Percentiles rank a stretch among this genome's conserved stretches.
Evolutionary conservation across 2,329 filamentous ascomycete species (phyloP).

Genomic region (Trichoderma aggressivum): DNA sequence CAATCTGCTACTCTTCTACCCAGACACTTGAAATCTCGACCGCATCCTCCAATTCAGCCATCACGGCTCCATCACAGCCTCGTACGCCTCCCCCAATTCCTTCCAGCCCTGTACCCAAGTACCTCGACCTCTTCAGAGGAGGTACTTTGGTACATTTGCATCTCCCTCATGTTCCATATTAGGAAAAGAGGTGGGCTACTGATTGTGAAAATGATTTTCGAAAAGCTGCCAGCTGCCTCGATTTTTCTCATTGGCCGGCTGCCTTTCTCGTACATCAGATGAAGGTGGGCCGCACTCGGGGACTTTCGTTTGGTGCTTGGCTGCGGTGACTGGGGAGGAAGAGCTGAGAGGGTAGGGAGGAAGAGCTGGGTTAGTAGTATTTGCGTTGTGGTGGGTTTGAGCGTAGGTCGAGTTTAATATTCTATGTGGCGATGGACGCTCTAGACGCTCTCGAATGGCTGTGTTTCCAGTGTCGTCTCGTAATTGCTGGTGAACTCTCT

Average conservation of each 20-base stretch:
- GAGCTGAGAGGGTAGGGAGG: background rate
- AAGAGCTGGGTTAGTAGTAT: background rate
- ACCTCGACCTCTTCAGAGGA: background rate
- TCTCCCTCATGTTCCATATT: background rate
- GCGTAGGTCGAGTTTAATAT: background rate
- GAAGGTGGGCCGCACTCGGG: slow-evolving; percentile 29
- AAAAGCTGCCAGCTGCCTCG: background rate
- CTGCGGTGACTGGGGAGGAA: background rate
- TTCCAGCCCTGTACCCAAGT: no score
- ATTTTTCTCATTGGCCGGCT: background rate
- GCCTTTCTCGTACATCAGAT: background rate
- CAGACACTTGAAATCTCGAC: background rate
- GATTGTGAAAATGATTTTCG: background rate
- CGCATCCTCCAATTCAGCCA: background rate
- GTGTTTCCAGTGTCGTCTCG: background rate
- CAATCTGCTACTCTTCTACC: background rate
- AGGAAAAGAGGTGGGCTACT: background rate
- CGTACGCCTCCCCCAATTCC: background rate
- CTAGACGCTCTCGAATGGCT: background rate
- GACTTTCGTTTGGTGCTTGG: background rate
- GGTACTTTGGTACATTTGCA: background rate
- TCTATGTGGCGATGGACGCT: background rate
- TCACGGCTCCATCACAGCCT: background rate
- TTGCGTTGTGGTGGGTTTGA: background rate
- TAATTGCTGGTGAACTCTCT: background rate